Conservation (phyloP, 805 yeast species). For the Sugiyamaella floridensis region DNA sequence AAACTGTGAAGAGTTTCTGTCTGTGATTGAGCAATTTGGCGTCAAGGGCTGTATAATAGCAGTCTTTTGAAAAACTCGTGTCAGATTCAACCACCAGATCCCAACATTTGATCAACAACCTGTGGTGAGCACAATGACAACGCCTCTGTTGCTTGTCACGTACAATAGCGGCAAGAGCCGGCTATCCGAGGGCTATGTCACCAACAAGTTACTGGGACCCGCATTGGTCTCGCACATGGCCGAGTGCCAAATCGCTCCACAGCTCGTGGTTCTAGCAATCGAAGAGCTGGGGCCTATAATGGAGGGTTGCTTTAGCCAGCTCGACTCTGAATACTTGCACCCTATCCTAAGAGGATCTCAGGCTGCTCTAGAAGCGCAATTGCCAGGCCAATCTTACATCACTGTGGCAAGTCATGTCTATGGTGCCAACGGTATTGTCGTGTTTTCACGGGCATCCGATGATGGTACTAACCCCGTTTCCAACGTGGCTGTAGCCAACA, state of each 20-base stretch:
- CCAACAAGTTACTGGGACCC: constrained; percentile 5
- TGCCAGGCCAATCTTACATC: constrained; percentile 1
- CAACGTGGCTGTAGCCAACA: constrained; percentile 15
- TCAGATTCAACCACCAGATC: no score
- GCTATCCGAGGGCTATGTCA: constrained; percentile 13
- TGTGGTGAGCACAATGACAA: background rate
- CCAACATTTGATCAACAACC: no score
- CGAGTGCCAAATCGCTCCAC: constrained; percentile 7
- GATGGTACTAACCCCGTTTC: background rate
- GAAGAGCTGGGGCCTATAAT: constrained; percentile 33
- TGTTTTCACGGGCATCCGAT: constrained; percentile 13
- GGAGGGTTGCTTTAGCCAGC: constrained; percentile 26
- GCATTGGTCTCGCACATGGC: constrained; percentile 1
- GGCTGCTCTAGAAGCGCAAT: constrained; percentile 12
- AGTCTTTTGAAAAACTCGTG: no score
- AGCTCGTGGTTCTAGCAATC: constrained; percentile 28
- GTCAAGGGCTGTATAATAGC: no score
- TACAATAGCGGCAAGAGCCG: constrained; percentile 25
- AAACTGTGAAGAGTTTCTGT: no score
- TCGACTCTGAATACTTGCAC: constrained; percentile 15
- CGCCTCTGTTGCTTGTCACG: constrained; percentile 19
- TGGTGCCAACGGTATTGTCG: constrained; percentile 29
- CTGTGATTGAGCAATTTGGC: no score
- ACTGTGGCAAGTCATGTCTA: constrained; percentile 15
- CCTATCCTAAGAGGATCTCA: constrained; percentile 26